Percentiles rank a stretch among this genome's conserved stretches.
These are phyloP conservation scores for Fusarium neocosmosporiellum DNA, from an alignment of 2,329 filamentous ascomycete species.

Conservation along the genomic window DNA sequence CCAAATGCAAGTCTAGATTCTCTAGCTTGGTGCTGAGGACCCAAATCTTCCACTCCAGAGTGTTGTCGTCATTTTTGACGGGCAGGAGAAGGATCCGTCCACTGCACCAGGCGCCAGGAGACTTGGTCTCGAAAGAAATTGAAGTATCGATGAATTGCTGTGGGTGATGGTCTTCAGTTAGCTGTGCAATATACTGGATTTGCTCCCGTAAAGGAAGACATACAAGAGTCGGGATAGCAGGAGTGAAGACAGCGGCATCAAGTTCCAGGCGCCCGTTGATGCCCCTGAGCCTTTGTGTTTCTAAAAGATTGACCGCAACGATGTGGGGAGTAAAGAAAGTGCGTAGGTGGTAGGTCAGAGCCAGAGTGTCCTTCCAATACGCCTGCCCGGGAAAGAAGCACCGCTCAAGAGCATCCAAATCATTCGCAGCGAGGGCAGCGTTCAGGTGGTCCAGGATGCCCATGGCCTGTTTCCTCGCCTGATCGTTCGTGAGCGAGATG, in stretches of 20 bases:
- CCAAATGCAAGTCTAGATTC: slow-evolving; percentile 10
- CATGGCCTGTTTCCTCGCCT: neutral
- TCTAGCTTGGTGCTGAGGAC: slow-evolving; percentile 27
- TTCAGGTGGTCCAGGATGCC: neutral
- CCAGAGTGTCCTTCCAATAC: slow-evolving; percentile 31
- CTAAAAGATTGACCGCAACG: neutral
- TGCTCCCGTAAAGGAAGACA: neutral
- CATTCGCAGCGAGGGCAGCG: neutral
- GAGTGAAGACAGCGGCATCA: slow-evolving; percentile 16
- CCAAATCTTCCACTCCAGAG: slow-evolving; percentile 29
- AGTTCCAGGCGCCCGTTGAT: slow-evolving; percentile 2
- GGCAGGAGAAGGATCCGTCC: slow-evolving; percentile 19
- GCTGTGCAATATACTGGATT: neutral
- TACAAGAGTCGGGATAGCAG: slow-evolving; percentile 21
- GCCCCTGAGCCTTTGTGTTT: neutral
- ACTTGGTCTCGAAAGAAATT: slow-evolving; percentile 11
- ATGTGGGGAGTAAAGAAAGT: slow-evolving; percentile 4
- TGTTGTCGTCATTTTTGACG: fast-evolving
- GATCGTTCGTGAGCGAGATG: neutral
- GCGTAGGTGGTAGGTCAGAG: slow-evolving; percentile 28
- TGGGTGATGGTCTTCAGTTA: fast-evolving
- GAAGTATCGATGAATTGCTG: slow-evolving; percentile 27
- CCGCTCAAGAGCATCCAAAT: neutral
- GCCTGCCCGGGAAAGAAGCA: slow-evolving; percentile 21
- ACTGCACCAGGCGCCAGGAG: slow-evolving; percentile 7